These are phyloP conservation scores for Pseudopyricularia cyperi DNA, from an alignment of 2,329 filamentous ascomycete species.

Conservation along the genomic window DNA sequence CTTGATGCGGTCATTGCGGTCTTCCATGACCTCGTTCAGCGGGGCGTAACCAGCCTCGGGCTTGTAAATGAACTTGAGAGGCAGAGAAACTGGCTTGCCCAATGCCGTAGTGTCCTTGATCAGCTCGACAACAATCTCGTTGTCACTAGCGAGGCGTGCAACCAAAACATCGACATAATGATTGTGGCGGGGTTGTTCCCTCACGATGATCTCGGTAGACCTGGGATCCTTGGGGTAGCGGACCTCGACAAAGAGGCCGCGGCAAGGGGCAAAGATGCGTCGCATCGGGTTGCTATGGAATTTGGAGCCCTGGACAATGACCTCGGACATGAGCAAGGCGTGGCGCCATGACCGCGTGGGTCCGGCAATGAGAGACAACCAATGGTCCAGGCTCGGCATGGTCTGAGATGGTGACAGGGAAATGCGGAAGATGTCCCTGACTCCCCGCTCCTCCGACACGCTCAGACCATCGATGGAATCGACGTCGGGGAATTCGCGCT, in stretches of 20 bases:
- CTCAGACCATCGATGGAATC: slow-evolving; percentile 58
- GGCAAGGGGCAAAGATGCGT: slow-evolving; percentile 75
- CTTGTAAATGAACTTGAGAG: slow-evolving; percentile 83
- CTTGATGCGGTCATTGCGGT: slow-evolving; percentile 95
- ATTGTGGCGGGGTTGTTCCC: slow-evolving; percentile 74
- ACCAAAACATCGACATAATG: slow-evolving; percentile 84
- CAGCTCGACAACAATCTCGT: slow-evolving; percentile 77
- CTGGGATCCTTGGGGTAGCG: slow-evolving; percentile 65
- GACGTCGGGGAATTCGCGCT: slow-evolving; percentile 57
- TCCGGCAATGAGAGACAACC: slow-evolving; percentile 81
- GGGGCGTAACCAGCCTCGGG: slow-evolving; percentile 96
- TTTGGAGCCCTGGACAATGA: slow-evolving; percentile 88
- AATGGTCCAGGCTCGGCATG: slow-evolving; percentile 68
- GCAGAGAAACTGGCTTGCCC: slow-evolving; percentile 67
- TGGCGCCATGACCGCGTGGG: slow-evolving; percentile 83
- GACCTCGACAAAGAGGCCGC: slow-evolving; percentile 84
- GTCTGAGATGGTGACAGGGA: slow-evolving; percentile 60
- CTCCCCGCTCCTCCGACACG: slow-evolving; percentile 55
- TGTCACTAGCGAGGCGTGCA: slow-evolving; percentile 59
- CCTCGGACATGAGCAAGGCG: slow-evolving; percentile 84
- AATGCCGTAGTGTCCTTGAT: slow-evolving; percentile 87
- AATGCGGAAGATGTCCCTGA: slow-evolving; percentile 76
- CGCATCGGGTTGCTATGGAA: slow-evolving; percentile 96
- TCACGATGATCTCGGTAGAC: slow-evolving; percentile 75
- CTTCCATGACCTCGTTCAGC: slow-evolving; percentile 91